A percentile compares a stretch with the other conserved stretches of the same genome.
Conservation (phyloP, 73 alveolate genomes). For the Effrenium voratum region DNA sequence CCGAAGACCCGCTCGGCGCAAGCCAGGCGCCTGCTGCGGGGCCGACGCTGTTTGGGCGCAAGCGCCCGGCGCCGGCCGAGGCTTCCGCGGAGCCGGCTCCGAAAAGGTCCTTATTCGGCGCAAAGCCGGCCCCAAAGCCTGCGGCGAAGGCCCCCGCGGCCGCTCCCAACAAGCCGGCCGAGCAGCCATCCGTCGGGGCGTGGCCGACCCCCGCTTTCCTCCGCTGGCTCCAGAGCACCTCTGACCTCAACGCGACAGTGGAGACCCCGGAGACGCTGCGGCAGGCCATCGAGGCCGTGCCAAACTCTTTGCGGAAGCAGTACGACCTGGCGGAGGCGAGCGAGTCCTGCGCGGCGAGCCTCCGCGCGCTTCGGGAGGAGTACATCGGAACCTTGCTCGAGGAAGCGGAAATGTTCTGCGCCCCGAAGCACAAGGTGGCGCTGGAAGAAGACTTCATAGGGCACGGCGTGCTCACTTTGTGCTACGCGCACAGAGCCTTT, state of each 20-base stretch:
- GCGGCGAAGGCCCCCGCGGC: background rate
- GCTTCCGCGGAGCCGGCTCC: background rate
- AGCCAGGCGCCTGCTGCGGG: background rate
- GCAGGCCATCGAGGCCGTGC: background rate
- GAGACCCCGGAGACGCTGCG: background rate
- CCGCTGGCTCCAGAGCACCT: background rate
- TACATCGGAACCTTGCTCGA: background rate
- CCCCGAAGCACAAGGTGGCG: background rate
- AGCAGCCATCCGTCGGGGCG: background rate
- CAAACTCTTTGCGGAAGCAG: background rate
- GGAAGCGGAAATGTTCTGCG: background rate
- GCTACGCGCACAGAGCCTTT: background rate
- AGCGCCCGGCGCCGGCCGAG: background rate
- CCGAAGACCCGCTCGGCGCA: background rate
- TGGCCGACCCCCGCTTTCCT: background rate
- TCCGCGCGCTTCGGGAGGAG: no score
- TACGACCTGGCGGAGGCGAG: background rate
- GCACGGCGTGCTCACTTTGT: background rate
- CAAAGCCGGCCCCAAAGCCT: background rate
- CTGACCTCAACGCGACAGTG: background rate
- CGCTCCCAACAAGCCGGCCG: background rate
- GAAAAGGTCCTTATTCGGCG: background rate
- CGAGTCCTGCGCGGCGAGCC: no score
- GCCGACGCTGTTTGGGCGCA: background rate
- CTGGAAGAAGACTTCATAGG: background rate